These are phyloP conservation scores for Mariannaea elegans DNA, from an alignment of 2,329 filamentous ascomycete species.

Conservation along the genomic window DNA sequence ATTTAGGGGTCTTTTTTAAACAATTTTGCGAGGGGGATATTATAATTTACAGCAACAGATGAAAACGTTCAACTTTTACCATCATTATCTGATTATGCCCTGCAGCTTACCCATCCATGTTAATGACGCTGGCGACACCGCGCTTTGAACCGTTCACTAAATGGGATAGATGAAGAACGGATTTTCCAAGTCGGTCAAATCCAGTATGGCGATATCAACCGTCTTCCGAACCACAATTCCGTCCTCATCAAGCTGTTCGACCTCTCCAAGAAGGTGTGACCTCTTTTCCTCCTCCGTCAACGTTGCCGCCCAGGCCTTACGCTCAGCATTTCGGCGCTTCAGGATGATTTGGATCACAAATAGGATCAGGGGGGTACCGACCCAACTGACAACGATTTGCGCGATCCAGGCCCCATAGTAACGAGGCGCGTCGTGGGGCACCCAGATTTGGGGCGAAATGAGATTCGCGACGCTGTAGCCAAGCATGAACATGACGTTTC, in stretches of 20 bases:
- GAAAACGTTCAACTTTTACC: too few relatives aligned
- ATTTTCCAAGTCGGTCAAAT: constrained; percentile 52
- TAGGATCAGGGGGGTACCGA: constrained; percentile 46
- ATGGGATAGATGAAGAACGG: constrained; percentile 48
- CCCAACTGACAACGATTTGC: constrained; percentile 44
- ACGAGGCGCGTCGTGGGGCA: constrained; percentile 36
- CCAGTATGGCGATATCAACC: constrained; percentile 47
- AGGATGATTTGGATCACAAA: constrained; percentile 45
- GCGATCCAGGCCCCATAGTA: constrained; percentile 39
- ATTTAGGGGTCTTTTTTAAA: too few relatives aligned
- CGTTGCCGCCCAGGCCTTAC: constrained; percentile 33
- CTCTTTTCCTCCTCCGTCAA: constrained; percentile 34
- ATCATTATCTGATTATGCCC: too few relatives aligned
- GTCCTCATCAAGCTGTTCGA: constrained; percentile 39
- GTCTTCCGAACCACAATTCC: constrained; percentile 42
- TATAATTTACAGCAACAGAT: too few relatives aligned
- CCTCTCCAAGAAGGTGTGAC: constrained; percentile 28
- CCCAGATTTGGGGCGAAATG: constrained; percentile 49
- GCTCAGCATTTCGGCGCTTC: constrained; percentile 41
- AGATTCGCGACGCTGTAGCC: constrained; percentile 48
- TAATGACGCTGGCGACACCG: too few relatives aligned
- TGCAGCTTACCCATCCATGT: too few relatives aligned
- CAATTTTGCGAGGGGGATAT: too few relatives aligned
- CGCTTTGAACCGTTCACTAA: too few relatives aligned
- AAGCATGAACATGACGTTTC: constrained; percentile 51